These are phyloP conservation scores for Hydnomerulius pinastri DNA, from an alignment of 768 basidiomycete species.

Conservation along the genomic window DNA sequence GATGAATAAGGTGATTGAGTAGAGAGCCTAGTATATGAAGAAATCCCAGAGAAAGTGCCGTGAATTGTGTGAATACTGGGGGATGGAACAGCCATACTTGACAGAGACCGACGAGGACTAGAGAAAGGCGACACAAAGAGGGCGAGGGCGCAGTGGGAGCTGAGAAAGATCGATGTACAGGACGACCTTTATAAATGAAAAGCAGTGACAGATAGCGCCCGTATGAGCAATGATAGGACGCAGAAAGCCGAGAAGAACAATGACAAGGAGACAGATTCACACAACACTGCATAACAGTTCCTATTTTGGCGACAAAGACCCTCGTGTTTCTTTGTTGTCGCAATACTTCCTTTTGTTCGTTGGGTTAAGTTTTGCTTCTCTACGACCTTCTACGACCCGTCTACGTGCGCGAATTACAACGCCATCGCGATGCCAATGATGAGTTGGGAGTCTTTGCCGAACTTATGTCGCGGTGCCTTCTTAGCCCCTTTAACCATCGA, in stretches of 20 bases:
- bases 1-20: constrained; percentile 8
- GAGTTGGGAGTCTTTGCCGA: neutral
- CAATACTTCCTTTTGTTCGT: constrained; percentile 11
- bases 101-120: constrained; percentile 16
- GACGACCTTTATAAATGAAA: constrained; percentile 5
- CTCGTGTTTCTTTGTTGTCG: constrained; percentile 16
- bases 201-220: neutral
- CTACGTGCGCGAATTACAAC: neutral
- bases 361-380: neutral
- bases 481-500: too few species aligned
- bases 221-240: neutral
- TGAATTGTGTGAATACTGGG: constrained; percentile 34
- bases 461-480: neutral
- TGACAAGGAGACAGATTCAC: constrained; percentile 8
- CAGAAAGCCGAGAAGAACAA: constrained; percentile 16
- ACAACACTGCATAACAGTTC: constrained; percentile 14
- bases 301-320: constrained; percentile 23
- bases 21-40: constrained; percentile 21
- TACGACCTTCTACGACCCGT: too few species aligned
- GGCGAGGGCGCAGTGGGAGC: neutral
- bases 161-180: neutral
- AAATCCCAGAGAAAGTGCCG: constrained; percentile 32
- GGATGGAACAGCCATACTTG: constrained; percentile 27
- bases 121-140: constrained; percentile 2
- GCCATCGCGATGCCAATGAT: neutral